Percentiles rank a stretch among this genome's conserved stretches.
Evolutionary conservation across 2,329 filamentous ascomycete species (phyloP).

Genomic region (Ceratocystiopsis minuta): DNA sequence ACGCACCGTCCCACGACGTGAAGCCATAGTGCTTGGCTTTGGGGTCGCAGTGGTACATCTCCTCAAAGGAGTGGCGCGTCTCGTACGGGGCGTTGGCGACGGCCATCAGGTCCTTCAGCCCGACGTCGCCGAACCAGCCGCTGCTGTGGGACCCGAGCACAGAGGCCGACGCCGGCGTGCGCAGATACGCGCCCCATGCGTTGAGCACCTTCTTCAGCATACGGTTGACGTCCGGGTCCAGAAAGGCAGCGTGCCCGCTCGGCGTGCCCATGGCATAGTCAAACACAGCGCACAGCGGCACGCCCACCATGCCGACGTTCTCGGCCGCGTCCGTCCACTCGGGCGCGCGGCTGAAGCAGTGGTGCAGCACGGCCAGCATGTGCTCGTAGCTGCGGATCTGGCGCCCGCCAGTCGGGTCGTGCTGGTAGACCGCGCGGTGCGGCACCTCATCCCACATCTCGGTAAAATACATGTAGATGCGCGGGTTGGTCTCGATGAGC

Average conservation of each 20-base stretch:
- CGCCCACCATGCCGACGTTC: slow-evolving; percentile 32
- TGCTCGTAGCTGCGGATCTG: slow-evolving; percentile 49
- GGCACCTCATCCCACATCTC: slow-evolving; percentile 55
- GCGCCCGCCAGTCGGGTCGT: slow-evolving; percentile 41
- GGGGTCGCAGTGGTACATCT: slow-evolving; percentile 44
- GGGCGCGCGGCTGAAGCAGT: slow-evolving; percentile 32
- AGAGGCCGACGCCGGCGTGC: slow-evolving; percentile 33
- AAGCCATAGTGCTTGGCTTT: slow-evolving; percentile 36
- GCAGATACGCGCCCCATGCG: slow-evolving; percentile 36
- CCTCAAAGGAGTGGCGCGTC: slow-evolving; percentile 31
- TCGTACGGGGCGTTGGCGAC: slow-evolving; percentile 29
- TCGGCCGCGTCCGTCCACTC: slow-evolving; percentile 34
- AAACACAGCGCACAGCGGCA: slow-evolving; percentile 35
- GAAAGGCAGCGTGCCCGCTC: slow-evolving; percentile 33
- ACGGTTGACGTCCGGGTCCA: slow-evolving; percentile 35
- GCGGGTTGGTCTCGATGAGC: slow-evolving; percentile 44
- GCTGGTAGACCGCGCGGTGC: slow-evolving; percentile 36
- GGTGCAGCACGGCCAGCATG: slow-evolving; percentile 48
- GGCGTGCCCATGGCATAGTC: slow-evolving; percentile 39
- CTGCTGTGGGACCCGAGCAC: slow-evolving; percentile 25
- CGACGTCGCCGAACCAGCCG: slow-evolving; percentile 39
- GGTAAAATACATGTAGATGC: slow-evolving; percentile 47
- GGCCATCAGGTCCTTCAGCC: slow-evolving; percentile 27
- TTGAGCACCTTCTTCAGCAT: slow-evolving; percentile 36
- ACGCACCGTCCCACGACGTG: slow-evolving; percentile 44